Evolutionary conservation across 176 grass and related monocot genomes (phyloP), one percentile per base, ranked within the genome.

Genomic region (Guadua angustifolia): DNA sequence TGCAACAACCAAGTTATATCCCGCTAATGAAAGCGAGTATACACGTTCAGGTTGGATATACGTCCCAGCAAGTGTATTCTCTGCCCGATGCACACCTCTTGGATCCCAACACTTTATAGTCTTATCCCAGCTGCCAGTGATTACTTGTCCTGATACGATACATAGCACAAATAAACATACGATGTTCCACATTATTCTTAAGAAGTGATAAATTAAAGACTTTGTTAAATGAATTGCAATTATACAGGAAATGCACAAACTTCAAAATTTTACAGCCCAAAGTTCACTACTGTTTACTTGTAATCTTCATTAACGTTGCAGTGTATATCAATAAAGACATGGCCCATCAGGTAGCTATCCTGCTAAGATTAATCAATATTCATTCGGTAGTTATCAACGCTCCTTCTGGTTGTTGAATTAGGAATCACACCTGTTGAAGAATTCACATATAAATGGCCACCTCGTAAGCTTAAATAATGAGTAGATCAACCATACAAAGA

Each of bases 121-220:
- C 42, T 68, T 92, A 86, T 94, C 92, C 92, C 87, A 94, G 84
- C 89, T 90, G 8, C 89, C 89, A 51, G 85, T 90, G 68, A 92
- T 94, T 49, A 94, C 84, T 92, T 94, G 89, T 22, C 87, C 89
- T 94, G 67, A 39, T n/a, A 85, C 60, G 36, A 90, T 50, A 69
- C 9, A 78, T 10, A 1, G 22, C 44, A 68, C 6, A 50, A 10
- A 59, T 21, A 67, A 66, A 18, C 3, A 84, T 17, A 57, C 7
- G 33, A 80, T 24, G 70, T 49, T 36, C 39, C 63, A 66, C 19
- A 16, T 61, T 59, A 72, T 73, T 66, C 29, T 63, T 59, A 71
- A 82, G 57, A 80, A 69, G 17, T 55, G 32, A 83, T 0, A 57
- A 51, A 13, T 66, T 55, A 40, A 36, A 47, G 1, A 83, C 43